Evolutionary conservation across 441 rosid species (phyloP).

Genomic region (Pelargonium cotyledonis): DNA sequence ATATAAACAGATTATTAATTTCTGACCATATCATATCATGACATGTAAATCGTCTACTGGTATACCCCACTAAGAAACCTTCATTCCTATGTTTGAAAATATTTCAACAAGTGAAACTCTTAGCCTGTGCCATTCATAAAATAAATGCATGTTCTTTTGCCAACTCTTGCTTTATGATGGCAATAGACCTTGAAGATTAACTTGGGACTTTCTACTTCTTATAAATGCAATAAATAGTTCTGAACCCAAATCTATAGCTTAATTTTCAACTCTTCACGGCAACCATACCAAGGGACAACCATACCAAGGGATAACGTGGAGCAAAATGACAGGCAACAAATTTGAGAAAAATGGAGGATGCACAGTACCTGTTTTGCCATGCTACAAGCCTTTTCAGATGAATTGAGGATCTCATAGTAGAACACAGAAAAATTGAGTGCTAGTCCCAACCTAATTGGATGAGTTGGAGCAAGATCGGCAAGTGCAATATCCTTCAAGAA

Average conservation of each 20-base stretch:
- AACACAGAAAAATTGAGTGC: slow-evolving; percentile 85
- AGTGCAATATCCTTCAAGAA: slow-evolving; percentile 50
- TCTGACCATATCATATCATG: neutral
- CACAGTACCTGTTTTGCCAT: slow-evolving; percentile 72
- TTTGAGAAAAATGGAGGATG: neutral
- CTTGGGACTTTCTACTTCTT: neutral
- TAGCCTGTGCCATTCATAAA: neutral
- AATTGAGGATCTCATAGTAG: slow-evolving; percentile 81
- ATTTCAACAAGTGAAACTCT: neutral
- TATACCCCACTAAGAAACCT: neutral
- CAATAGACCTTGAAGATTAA: neutral
- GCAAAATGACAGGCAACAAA: neutral
- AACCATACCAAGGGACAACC: neutral
- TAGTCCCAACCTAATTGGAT: slow-evolving; percentile 75
- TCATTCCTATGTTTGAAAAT: neutral
- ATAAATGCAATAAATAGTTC: neutral
- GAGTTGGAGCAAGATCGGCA: slow-evolving; percentile 82
- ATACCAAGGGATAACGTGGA: neutral
- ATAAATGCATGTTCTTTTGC: neutral
- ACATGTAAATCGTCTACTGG: neutral
- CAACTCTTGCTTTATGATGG: neutral
- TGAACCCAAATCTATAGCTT: neutral
- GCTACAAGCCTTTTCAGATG: slow-evolving; percentile 78
- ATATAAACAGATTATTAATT: neutral
- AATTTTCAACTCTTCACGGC: neutral